Percentiles rank a stretch among this genome's conserved stretches.
Evolutionary conservation across 75 land plant species (phyloP).

Genomic region (Pinus albicaulis): DNA sequence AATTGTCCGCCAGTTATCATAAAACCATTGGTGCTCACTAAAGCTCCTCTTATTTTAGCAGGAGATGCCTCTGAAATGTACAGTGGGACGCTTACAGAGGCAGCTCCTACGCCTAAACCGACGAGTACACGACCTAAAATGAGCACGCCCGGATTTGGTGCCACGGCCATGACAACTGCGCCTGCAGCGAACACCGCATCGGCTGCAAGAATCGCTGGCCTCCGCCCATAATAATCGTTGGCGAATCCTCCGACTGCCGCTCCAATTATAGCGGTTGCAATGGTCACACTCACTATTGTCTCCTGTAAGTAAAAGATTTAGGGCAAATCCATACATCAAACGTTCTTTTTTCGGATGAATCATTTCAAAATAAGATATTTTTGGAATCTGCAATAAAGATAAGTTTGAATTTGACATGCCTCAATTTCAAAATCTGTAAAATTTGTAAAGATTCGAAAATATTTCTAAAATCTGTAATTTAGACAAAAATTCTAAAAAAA

Average conservation of each 20-base stretch:
- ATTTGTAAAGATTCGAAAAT: no score
- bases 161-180: constrained; percentile 72
- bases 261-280: constrained; percentile 84
- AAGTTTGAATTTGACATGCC: no score
- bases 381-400: no score
- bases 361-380: no score
- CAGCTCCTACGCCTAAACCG: constrained; percentile 80
- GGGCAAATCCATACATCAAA: no score
- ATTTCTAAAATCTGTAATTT: no score
- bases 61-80: constrained; percentile 93
- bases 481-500: no score
- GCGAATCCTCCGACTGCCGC: constrained; percentile 70
- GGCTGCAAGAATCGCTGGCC: constrained; percentile 43
- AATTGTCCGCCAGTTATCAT: constrained; percentile 90
- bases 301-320: constrained; percentile 36
- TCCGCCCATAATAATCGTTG: constrained; percentile 70
- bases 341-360: no score
- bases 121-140: constrained; percentile 73
- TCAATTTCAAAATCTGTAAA: no score
- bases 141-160: constrained; percentile 51
- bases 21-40: constrained; percentile 72
- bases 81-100: constrained; percentile 82
- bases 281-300: constrained; percentile 85
- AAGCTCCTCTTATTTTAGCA: constrained; percentile 74
- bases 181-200: constrained; percentile 69